Evolutionary conservation across 139 green algal species (phyloP), one percentile per base, ranked within the genome.

Genomic region (Haematococcus sp.): DNA sequence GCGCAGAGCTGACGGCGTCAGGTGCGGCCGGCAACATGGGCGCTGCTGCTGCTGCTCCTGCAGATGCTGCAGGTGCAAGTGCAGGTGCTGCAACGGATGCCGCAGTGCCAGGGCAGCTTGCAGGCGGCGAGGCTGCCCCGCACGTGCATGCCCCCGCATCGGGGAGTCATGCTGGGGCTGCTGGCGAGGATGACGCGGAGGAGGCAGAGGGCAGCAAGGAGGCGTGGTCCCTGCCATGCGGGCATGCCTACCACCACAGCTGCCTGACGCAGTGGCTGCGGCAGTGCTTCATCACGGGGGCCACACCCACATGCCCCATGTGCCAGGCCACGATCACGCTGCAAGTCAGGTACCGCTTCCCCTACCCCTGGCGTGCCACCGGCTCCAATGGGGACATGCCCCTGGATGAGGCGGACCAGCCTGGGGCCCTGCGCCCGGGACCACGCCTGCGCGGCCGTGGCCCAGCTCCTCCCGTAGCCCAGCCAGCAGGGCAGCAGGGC

Each of bases 221-320:
- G 2, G 83, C 82, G 44, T 86, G 76, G 70, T 79, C 77, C 15
- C 75, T 94, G 72, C 70, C 75, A 2, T 96, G 91, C 60, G 77
- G 89, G 23, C 91, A 96, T 65, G 90, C 88, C 20, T 96, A 88
- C 77, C 91, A 96, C 70, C 55, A 84, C 17, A 73, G 71, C 28
- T 96, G 91, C 84, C 81, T 96, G 51, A 67, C 72, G 35, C 86
- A 91, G 68, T 96, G 91, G 91, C 76, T 96, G 73, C 76, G 85
- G 40, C 91, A 94, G 82, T 96, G 91, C 76, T 69, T 71, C 55
- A 16, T 61, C 16, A 44, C 87, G 31, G 86, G 84, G 3, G 80
- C 76, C 1, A 70, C 69, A 13, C 75, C 86, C 43, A 91, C 77
- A 3, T 95, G 90, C 76, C 90, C 90, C 69, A 94, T 95, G 90